Percentiles rank a stretch among this genome's conserved stretches.
These are phyloP conservation scores for Hansenula anomala DNA, from an alignment of 1,139 yeast genomes.

Conservation along the genomic window DNA sequence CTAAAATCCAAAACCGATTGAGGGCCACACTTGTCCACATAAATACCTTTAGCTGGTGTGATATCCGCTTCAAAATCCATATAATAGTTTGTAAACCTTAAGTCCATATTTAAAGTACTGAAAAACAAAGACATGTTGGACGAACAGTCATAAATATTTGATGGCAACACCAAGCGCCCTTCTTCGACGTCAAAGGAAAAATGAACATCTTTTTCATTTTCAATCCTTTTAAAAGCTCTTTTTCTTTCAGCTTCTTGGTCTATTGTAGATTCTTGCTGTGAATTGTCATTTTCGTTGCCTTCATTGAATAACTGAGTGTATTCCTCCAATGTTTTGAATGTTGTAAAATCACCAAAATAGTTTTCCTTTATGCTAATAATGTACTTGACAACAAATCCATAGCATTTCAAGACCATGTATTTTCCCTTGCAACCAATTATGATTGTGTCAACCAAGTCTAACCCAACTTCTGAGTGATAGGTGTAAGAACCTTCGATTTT, in stretches of 20 bases:
- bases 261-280: background rate
- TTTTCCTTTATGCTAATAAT: constrained; percentile 78
- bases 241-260: constrained; percentile 1
- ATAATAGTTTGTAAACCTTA: constrained; percentile 84
- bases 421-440: constrained; percentile 61
- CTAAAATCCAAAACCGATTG: constrained; percentile 18
- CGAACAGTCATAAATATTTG: constrained; percentile 59
- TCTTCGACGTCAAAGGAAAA: constrained; percentile 64
- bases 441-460: constrained; percentile 66
- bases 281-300: background rate
- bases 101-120: constrained; percentile 66
- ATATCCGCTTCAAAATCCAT: constrained; percentile 75
- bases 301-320: constrained; percentile 33
- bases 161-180: constrained; percentile 72
- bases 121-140: constrained; percentile 63
- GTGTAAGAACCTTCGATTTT: constrained; percentile 62
- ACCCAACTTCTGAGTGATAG: constrained; percentile 51
- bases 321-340: constrained; percentile 83
- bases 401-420: constrained; percentile 62
- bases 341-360: constrained; percentile 83
- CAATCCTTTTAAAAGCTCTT: constrained; percentile 40
- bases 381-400: constrained; percentile 76
- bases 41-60: constrained; percentile 40
- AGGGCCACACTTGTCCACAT: constrained; percentile 28
- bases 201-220: constrained; percentile 74